Evolutionary conservation across 108 stramenopile genomes (phyloP).

Genomic region (Cylindrotheca fusiformis): DNA sequence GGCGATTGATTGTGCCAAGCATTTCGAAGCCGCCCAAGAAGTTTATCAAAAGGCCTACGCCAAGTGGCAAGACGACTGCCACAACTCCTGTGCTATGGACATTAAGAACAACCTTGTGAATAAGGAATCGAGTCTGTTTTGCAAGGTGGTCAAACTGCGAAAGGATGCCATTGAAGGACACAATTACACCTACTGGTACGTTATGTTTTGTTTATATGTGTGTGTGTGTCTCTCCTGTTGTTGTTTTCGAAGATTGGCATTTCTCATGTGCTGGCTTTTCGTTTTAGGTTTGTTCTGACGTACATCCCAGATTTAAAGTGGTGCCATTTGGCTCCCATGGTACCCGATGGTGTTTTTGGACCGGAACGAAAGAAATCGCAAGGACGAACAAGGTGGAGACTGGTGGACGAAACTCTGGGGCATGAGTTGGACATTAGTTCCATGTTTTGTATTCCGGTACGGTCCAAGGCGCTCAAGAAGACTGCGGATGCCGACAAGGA

Average conservation of each 20-base stretch:
- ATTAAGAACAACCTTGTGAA: not conserved
- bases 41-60: slow-evolving; percentile 15
- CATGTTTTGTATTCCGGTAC: slow-evolving; percentile 56
- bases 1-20: slow-evolving; percentile 24
- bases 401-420: slow-evolving; percentile 73
- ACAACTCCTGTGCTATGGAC: slow-evolving; percentile 10
- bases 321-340: slow-evolving; percentile 86
- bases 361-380: slow-evolving; percentile 46
- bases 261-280: not conserved
- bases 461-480: slow-evolving; percentile 52
- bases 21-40: slow-evolving; percentile 12
- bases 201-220: not conserved
- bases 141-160: slow-evolving; percentile 77
- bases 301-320: slow-evolving; percentile 87
- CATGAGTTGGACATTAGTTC: slow-evolving; percentile 81
- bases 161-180: slow-evolving; percentile 39
- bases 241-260: not conserved
- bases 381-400: slow-evolving; percentile 74
- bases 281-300: slow-evolving; percentile 59
- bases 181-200: slow-evolving; percentile 37
- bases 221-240: not conserved
- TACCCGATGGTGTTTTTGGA: slow-evolving; percentile 62
- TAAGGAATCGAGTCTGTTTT: slow-evolving; percentile 52
- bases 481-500: slow-evolving; percentile 85
- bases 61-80: slow-evolving; percentile 20